These are phyloP conservation scores for Penicillium sp. DNA, from an alignment of 2,329 filamentous ascomycete genomes.

Conservation along the genomic window DNA sequence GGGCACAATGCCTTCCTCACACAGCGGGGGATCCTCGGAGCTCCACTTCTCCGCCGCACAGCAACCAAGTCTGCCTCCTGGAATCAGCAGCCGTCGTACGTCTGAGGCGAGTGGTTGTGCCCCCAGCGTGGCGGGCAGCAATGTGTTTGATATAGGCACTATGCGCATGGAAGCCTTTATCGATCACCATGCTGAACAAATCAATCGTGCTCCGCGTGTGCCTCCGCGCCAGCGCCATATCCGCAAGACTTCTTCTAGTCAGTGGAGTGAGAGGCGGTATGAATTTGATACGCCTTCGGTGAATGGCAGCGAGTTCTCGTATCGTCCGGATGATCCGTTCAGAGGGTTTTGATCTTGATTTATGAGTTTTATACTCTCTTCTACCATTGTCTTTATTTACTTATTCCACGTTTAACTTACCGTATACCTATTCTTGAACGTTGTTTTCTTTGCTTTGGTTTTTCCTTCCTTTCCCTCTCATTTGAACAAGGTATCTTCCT, in stretches of 20 bases:
- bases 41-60: constrained; percentile 44
- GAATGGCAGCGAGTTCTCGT: constrained; percentile 39
- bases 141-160: constrained; percentile 86
- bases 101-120: constrained; percentile 49
- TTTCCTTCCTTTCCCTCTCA: neutral
- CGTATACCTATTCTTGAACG: constrained; percentile 1
- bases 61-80: constrained; percentile 25
- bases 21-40: constrained; percentile 59
- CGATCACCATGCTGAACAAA: constrained; percentile 43
- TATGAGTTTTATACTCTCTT: neutral
- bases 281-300: constrained; percentile 36
- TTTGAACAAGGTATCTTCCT: neutral
- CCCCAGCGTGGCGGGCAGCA: constrained; percentile 43
- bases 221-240: constrained; percentile 24
- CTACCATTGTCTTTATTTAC: neutral
- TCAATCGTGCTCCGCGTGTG: constrained; percentile 26
- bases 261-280: constrained; percentile 33
- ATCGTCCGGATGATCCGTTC: constrained; percentile 46
- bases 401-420: constrained; percentile 1
- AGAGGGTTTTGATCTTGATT: constrained; percentile 40
- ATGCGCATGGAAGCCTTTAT: constrained; percentile 98
- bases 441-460: neutral
- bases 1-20: constrained; percentile 36
- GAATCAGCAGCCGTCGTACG: constrained; percentile 40
- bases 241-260: constrained; percentile 33